Evolutionary conservation across 2,329 filamentous ascomycete species (phyloP), one percentile per base, ranked within the genome.

Genomic region (Plenodomus biglobosus): DNA sequence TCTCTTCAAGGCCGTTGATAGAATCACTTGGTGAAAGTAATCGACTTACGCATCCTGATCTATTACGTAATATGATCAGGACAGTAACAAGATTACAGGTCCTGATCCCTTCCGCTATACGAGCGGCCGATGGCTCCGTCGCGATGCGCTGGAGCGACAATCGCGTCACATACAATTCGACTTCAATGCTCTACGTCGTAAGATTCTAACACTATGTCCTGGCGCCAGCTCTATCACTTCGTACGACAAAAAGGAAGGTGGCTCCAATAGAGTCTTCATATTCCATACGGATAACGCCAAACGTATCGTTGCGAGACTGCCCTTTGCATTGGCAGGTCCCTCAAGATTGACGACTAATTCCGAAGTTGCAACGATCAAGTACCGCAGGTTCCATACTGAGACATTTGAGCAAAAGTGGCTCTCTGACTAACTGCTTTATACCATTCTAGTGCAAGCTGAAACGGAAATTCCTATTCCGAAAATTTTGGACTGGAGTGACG

Each of bases 351-450:
- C 63, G 0, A 77, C 73, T 4, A 65, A 61, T 46, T 77, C 75
- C 19, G 73, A 78, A 58, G 73, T 78, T 53, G 75, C 76, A 21
- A 78, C 75, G 1, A 73, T 78, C 39, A 58, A 58, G 39, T 77
- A 73, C 50, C 38, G 73, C 76, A 62, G 57, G 68, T n/a, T n/a
- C n/a, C n/a, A n/a, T n/a, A n/a, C n/a, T n/a, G n/a, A n/a, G n/a
- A n/a, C n/a, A n/a, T n/a, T n/a, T n/a, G n/a, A n/a, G n/a, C n/a
- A n/a, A n/a, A n/a, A n/a, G n/a, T n/a, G n/a, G n/a, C n/a, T n/a
- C n/a, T n/a, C n/a, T n/a, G n/a, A n/a, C n/a, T n/a, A 34, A 62
- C 52, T 32, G 34, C 44, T 44, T 21, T 41, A 8, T 38, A 35
- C 24, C 40, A 46, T 50, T 52, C 16, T 53, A 75, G 71, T 74